Conservation (phyloP, 768 basidiomycete species). For the Pisolithus microcarpus region DNA sequence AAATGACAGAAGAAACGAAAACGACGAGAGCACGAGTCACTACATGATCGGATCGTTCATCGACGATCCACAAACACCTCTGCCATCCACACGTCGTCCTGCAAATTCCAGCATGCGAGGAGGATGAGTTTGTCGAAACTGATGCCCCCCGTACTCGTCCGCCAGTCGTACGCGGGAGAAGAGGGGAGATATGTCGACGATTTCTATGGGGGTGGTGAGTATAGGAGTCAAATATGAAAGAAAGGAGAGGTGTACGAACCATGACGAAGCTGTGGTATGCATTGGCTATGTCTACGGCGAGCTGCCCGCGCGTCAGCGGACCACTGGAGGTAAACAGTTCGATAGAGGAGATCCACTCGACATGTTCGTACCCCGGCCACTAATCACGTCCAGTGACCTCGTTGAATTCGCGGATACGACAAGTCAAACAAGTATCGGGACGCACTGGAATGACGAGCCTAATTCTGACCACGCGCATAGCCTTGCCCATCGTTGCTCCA, state of each 20-base stretch:
- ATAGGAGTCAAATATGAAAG: no score
- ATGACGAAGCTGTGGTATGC: constrained; percentile 34
- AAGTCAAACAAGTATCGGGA: not conserved
- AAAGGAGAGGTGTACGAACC: constrained; percentile 21
- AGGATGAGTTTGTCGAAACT: constrained; percentile 39
- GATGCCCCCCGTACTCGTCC: constrained; percentile 29
- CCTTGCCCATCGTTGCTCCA: constrained; percentile 28
- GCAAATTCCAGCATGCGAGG: constrained; percentile 35
- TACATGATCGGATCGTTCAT: constrained; percentile 2
- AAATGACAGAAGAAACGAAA: no score
- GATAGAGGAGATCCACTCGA: constrained; percentile 33
- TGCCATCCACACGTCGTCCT: constrained; percentile 45
- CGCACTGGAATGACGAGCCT: constrained; percentile 5
- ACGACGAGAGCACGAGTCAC: no score
- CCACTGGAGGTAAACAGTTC: constrained; percentile 25
- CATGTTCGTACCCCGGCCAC: constrained; percentile 45
- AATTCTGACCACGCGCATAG: constrained; percentile 37
- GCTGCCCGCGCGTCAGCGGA: constrained; percentile 39
- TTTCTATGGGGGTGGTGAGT: no score
- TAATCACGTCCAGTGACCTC: constrained; percentile 17
- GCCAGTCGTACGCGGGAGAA: constrained; percentile 23
- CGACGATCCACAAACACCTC: constrained; percentile 39
- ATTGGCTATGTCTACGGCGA: constrained; percentile 32
- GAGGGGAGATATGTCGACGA: not conserved
- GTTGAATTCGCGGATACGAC: not conserved